Evolutionary conservation across 176 grass and related monocot species (phyloP).

Genomic region (Carex littledalei): DNA sequence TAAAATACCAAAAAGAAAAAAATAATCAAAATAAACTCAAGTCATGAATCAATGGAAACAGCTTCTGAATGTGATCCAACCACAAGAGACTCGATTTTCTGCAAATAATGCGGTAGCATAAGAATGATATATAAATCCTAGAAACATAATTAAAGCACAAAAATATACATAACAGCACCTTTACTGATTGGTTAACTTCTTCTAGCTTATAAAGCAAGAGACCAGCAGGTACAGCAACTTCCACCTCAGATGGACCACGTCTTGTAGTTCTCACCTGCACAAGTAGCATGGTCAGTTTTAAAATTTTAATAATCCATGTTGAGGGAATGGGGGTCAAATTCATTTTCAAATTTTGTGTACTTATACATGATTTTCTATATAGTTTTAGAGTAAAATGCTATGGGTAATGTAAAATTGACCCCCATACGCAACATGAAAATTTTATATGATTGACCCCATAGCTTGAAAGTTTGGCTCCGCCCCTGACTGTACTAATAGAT

Average conservation of each 20-base stretch:
- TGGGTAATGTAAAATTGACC: too few species aligned
- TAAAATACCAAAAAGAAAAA: background rate
- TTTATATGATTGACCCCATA: too few species aligned
- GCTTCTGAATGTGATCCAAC: conserved; percentile 24
- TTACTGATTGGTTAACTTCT: conserved; percentile 45
- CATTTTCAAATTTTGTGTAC: too few species aligned
- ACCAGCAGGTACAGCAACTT: conserved; percentile 27
- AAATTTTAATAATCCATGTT: background rate
- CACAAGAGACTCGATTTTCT: conserved; percentile 59
- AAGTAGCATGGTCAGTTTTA: background rate
- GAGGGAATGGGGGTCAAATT: background rate
- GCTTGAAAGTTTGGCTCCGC: too few species aligned
- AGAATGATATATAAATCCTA: conserved; percentile 1
- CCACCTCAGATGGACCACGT: background rate
- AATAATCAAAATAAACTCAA: background rate
- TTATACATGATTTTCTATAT: too few species aligned
- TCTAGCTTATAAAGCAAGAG: conserved; percentile 54
- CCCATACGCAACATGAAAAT: too few species aligned
- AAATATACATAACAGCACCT: conserved; percentile 23
- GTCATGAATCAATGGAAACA: background rate
- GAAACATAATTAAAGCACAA: background rate
- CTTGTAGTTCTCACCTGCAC: conserved; percentile 39
- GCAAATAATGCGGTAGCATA: conserved; percentile 2
- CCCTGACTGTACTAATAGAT: background rate
- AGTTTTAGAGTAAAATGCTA: too few species aligned